Evolutionary conservation across 202 grass and related monocot species (phyloP), one percentile per base, ranked within the genome.

Genomic region (Alloteropsis angusta): DNA sequence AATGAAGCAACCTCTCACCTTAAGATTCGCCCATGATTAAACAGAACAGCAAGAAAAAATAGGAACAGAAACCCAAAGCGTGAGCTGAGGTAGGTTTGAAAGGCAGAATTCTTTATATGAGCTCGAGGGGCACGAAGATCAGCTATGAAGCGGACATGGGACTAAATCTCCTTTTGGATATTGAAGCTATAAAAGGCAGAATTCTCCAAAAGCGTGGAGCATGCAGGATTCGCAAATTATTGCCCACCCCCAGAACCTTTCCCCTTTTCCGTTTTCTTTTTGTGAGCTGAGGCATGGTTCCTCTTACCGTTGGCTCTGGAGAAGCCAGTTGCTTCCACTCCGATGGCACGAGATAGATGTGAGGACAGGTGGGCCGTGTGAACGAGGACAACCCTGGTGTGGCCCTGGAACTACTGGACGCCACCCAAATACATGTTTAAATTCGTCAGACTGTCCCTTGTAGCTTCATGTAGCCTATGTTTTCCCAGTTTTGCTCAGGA

Each of bases 281-380:
- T 44, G 52, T 57, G 64, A 76, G 68, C 58, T 57, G 38, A 57
- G 74, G 43, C 42, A 65, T 26, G 48, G 13, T 34, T 71, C 16
- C 37, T 77, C 82, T 81, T 85, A 81, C 82, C 77, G 34, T 62
- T 66, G 48, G 77, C 49, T 49, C 64, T 34, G 50, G 76, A 82
- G 66, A 7, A 84, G 77, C 48, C 21, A 22, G 87, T 67, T 81
- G 82, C 49, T 77, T 76, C 82, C 50, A 19, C 72, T 85, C 58
- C 28, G 64, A 71, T 81, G 49, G 46, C 77, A 85, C 49, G 65
- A 59, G 48, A 66, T 23, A 80, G 39, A 28, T 9, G 77, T 85
- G 82, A 88, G 39, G 47, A 18, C 21, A 19, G 6, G 37, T 49
- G 46, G 81, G 34, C 42, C 4, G 39, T 87, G 79, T 68, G 61